Evolutionary conservation across 352 stramenopile genomes (phyloP), one percentile per base, ranked within the genome.

Genomic region (Aphanomyces astaci): DNA sequence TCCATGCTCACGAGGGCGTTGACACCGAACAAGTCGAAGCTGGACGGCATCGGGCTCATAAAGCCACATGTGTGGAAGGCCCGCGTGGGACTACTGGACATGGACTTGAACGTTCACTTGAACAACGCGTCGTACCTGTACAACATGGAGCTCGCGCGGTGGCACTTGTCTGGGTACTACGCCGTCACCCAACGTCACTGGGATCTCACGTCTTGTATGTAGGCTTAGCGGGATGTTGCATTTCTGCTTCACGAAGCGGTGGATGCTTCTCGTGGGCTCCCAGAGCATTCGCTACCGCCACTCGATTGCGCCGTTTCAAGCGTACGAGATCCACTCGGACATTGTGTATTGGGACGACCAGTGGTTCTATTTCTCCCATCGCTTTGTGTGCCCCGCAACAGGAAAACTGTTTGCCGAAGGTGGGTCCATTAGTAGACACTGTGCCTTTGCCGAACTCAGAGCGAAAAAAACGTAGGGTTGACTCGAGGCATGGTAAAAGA

Each of bases 121-220:
- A 95, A 95, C 79, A 95, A 95, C 67, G 73, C 87, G 3, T 80
- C 81, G 4, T 94, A 89, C 56, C 70, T 94, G 46, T 94, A 86
- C 78, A 84, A 75, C 69, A 92, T 87, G 76, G 87, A 95, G 71
- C 83, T 95, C 27, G 87, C 87, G 33, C 85, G 87, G 17, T 95
- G 87, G 87, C 81, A 93, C 60, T 81, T 90, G 39, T 81, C 72
- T 2, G 84, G 78, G 85, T 93, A 76, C 64, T 77, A 78, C 22
- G 22, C 15, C n/a, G 45, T 57, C 9, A 28, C 4, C n/a, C n/a
- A n/a, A n/a, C n/a, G n/a, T n/a, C n/a, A n/a, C n/a, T n/a, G n/a
- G n/a, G n/a, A n/a, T n/a, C n/a, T n/a, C n/a, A n/a, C n/a, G n/a
- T n/a, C n/a, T n/a, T 73, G 53, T 57, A 49, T 70, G 64, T 72